A percentile compares a stretch with the other conserved stretches of the same genome.
phyloP scores from a whole-genome alignment of 2,329 filamentous ascomycete species.

The Paecilomyces niveus region DNA sequence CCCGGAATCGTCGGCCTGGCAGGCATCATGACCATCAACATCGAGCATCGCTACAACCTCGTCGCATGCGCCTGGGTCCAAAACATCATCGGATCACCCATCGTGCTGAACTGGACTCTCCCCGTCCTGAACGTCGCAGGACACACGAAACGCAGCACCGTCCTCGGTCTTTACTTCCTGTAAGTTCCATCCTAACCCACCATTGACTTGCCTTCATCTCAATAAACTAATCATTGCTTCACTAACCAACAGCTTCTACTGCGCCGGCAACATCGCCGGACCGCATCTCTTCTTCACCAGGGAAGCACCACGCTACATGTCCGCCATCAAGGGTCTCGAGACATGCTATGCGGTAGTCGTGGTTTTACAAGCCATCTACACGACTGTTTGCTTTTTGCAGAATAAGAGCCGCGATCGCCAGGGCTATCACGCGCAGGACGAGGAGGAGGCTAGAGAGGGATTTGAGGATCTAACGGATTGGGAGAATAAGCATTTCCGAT shows the following conservation, averaged over 20 bases:
- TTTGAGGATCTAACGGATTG: conserved; percentile 5
- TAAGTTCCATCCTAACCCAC: background rate
- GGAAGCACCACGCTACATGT: conserved; percentile 39
- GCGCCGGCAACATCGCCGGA: conserved; percentile 43
- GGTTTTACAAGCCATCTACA: conserved; percentile 21
- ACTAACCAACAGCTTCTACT: conserved; percentile 29
- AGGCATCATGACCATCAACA: conserved; percentile 42
- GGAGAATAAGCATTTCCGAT: conserved; percentile 6
- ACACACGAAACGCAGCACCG: conserved; percentile 45
- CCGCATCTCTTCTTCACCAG: conserved; percentile 41
- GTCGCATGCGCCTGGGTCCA: conserved; percentile 44
- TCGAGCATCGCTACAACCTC: conserved; percentile 39
- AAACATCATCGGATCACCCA: conserved; percentile 38
- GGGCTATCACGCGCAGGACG: background rate
- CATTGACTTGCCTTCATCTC: too few relatives aligned
- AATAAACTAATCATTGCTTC: background rate
- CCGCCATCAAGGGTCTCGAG: conserved; percentile 37
- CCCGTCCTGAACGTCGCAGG: conserved; percentile 39
- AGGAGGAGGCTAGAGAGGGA: conserved; percentile 2
- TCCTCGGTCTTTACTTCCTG: conserved; percentile 39
- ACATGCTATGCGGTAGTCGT: conserved; percentile 40
- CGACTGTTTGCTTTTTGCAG: conserved; percentile 15
- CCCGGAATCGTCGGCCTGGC: conserved; percentile 44
- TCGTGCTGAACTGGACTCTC: conserved; percentile 44
- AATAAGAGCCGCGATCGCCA: conserved; percentile 8